These are phyloP conservation scores for Trichocomaceae sp. DNA, from an alignment of 2,329 filamentous ascomycete species.

Conservation along the genomic window DNA sequence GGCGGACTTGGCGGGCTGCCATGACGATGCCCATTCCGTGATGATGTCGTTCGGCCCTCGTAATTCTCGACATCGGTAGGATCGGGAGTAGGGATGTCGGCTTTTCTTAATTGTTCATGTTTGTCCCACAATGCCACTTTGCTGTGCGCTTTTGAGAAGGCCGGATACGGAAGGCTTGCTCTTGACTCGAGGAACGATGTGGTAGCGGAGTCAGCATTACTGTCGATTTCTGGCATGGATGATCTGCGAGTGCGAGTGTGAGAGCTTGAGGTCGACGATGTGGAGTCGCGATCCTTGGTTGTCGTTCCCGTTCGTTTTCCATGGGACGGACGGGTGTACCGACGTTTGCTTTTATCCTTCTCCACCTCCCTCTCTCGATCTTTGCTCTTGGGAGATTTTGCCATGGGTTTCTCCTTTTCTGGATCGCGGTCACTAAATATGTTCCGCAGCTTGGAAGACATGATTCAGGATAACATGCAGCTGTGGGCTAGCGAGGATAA, in stretches of 20 bases:
- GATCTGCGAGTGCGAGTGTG: conserved; percentile 13
- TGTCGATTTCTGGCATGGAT: conserved; percentile 16
- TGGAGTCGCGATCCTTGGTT: conserved; percentile 16
- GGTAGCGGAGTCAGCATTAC: conserved; percentile 21
- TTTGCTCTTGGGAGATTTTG: conserved; percentile 18
- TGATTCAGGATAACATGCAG: neutral
- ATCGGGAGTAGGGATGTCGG: conserved; percentile 58
- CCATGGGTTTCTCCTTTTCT: conserved; percentile 7
- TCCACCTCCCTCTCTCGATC: conserved; percentile 18
- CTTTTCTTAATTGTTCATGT: conserved; percentile 28
- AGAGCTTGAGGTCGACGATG: conserved; percentile 14
- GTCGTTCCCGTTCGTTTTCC: conserved; percentile 14
- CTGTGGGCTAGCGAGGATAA: neutral
- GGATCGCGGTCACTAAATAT: conserved; percentile 11
- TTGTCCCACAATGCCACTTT: conserved; percentile 71
- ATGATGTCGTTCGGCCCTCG: conserved; percentile 22
- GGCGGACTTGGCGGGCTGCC: conserved; percentile 44
- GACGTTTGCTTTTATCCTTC: conserved; percentile 11
- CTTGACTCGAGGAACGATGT: conserved; percentile 40
- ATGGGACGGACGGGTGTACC: conserved; percentile 13
- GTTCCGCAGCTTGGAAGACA: conserved; percentile 13
- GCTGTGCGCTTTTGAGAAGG: conserved; percentile 84
- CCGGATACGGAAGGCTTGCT: conserved; percentile 63
- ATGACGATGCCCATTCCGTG: conserved; percentile 21
- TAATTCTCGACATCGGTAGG: conserved; percentile 56